Evolutionary conservation across 768 basidiomycete species (phyloP).

Genomic region (Jaapia argillacea): DNA sequence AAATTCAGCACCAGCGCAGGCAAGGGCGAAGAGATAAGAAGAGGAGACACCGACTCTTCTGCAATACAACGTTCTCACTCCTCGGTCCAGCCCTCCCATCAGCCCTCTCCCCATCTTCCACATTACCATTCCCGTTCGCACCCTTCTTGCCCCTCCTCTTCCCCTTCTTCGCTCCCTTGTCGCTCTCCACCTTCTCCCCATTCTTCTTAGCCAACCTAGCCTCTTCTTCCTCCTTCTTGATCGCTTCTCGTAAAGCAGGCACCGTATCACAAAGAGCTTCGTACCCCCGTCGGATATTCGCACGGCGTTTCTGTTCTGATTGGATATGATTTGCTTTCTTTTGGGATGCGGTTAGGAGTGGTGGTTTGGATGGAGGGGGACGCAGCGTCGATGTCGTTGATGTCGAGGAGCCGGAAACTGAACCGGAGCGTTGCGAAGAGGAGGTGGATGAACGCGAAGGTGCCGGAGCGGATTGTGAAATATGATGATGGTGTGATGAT

Average conservation of each 20-base stretch:
- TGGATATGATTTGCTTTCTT: slow-evolving; percentile 94
- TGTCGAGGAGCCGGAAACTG: slow-evolving; percentile 3
- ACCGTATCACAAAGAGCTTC: slow-evolving; percentile 81
- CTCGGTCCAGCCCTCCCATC: slow-evolving; percentile 85
- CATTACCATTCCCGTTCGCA: slow-evolving; percentile 19
- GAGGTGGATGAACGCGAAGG: background rate
- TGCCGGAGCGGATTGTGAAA: background rate
- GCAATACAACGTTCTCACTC: slow-evolving; percentile 84
- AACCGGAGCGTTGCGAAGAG: background rate
- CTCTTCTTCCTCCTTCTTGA: slow-evolving; percentile 59
- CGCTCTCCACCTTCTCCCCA: too few species aligned
- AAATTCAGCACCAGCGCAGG: slow-evolving; percentile 5
- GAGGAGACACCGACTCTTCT: slow-evolving; percentile 57
- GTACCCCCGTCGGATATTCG: slow-evolving; percentile 84
- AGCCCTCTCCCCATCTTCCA: slow-evolving; percentile 47
- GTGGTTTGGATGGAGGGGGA: slow-evolving; percentile 13
- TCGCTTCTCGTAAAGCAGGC: slow-evolving; percentile 74
- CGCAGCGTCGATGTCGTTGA: slow-evolving; percentile 2
- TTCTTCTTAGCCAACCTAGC: slow-evolving; percentile 23
- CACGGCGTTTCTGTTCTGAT: slow-evolving; percentile 88
- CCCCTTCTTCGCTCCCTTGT: slow-evolving; percentile 24
- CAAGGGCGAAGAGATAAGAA: slow-evolving; percentile 3
- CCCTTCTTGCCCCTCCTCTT: slow-evolving; percentile 19
- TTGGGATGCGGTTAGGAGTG: slow-evolving; percentile 69
- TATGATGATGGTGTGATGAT: slow-evolving; percentile 5